These are phyloP conservation scores for Psophocarpus tetragonolobus DNA, from an alignment of 306 rosid species.

Conservation along the genomic window DNA sequence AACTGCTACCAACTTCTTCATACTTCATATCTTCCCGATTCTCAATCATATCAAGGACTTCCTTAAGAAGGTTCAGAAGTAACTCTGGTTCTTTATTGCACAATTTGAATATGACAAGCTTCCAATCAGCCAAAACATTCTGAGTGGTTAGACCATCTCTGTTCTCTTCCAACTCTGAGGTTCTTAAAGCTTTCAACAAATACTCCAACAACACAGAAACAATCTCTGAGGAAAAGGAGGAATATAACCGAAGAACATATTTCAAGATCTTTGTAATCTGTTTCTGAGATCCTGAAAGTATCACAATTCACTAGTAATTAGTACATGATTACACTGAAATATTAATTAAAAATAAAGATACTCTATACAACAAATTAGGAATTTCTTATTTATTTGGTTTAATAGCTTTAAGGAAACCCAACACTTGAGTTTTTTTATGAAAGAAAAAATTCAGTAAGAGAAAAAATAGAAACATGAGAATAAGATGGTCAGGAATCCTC, in stretches of 20 bases:
- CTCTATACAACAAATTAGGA: background rate
- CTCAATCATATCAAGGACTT: constrained; percentile 70
- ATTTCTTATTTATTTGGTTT: constrained; percentile 1
- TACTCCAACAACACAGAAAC: constrained; percentile 68
- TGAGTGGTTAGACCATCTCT: constrained; percentile 33
- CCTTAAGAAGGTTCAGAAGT: constrained; percentile 64
- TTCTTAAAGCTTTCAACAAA: constrained; percentile 55
- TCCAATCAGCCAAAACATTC: constrained; percentile 61
- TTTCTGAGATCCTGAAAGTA: constrained; percentile 68
- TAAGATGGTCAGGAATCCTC: background rate
- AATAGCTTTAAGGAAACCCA: background rate
- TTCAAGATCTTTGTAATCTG: constrained; percentile 54
- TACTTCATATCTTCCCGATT: constrained; percentile 45
- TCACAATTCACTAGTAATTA: constrained; percentile 27
- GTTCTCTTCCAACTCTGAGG: constrained; percentile 45
- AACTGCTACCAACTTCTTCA: constrained; percentile 41
- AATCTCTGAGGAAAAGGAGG: constrained; percentile 77
- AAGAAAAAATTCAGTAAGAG: background rate
- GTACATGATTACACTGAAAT: constrained; percentile 15
- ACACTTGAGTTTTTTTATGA: background rate
- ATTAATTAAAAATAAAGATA: constrained; percentile 8
- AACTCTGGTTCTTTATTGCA: constrained; percentile 81
- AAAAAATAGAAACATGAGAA: background rate
- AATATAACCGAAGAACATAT: constrained; percentile 62
- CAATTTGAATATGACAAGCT: constrained; percentile 54